Evolutionary conservation across 176 grass and related monocot species (phyloP), one percentile per base, ranked within the genome.

Genomic region (Thinopyrum elongatum): DNA sequence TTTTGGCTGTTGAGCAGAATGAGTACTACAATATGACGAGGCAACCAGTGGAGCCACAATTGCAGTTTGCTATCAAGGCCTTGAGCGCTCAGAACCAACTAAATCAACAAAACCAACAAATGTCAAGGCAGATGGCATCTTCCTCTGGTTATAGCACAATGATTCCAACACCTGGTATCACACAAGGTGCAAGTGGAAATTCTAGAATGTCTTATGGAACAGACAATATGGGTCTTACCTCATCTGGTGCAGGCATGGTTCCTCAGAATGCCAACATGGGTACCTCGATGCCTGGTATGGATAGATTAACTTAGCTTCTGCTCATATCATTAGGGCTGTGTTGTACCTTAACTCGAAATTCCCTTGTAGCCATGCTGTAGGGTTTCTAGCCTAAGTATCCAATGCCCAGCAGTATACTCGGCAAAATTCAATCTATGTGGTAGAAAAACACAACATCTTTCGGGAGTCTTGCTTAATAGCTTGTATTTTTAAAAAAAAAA

Each of bases 151-250:
- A 84, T 85, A 83, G 92, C 42, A 91, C 91, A 23, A 99, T 99
- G 97, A 99, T 99, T 80, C 97, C 94, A 2, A 99, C 94, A 16
- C 97, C 97, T 84, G 94, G 97, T 79, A 97, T 99, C 65, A 66
- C 87, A 4, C 92, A 96, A 55, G 90, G 84, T 46, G 53, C 81
- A 17, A 80, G 76, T 82, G 92, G 74, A 86, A 97, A 86, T 86
- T 80, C 88, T 84, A 81, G 79, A 70, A 82, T 88, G 25, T 53
- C 94, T 67, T 89, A 86, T 80, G 77, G 25, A 84, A 80, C 91
- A 72, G 97, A 97, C 78, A 96, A 75, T 77, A 92, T 83, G 70
- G 65, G 78, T 17, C 63, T 87, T 87, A 44, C 91, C 33, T 80
- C 81, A 14, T 83, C 81, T 84, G 88, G 88, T 83, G 66, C 76